phyloP scores from a whole-genome alignment of 2,329 filamentous ascomycete species.

The Chrysosporium queenslandicum region DNA sequence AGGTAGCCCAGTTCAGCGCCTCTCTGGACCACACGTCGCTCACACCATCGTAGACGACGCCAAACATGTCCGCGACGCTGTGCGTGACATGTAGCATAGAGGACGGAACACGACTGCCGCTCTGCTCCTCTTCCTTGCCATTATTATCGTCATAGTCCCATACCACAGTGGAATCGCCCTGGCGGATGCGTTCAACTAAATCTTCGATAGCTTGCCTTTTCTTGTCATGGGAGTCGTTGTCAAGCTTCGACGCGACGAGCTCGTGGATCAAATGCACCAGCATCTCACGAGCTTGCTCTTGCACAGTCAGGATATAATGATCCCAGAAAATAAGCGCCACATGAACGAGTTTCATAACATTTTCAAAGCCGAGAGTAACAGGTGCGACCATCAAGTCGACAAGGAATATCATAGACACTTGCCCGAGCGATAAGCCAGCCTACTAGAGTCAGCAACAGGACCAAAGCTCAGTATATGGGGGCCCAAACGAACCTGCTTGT shows the following conservation, averaged over 20 bases:
- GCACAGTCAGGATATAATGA: slow-evolving; percentile 87
- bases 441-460: slow-evolving; percentile 23
- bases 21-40: slow-evolving; percentile 86
- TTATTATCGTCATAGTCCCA: slow-evolving; percentile 95
- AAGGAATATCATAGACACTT: slow-evolving; percentile 82
- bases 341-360: slow-evolving; percentile 76
- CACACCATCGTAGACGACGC: slow-evolving; percentile 71
- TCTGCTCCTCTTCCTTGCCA: slow-evolving; percentile 60
- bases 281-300: slow-evolving; percentile 96
- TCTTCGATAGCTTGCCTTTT: slow-evolving; percentile 72
- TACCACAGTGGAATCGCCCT: slow-evolving; percentile 71
- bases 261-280: slow-evolving; percentile 95
- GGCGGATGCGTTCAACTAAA: slow-evolving; percentile 75
- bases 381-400: slow-evolving; percentile 95
- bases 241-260: slow-evolving; percentile 67
- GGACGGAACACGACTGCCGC: slow-evolving; percentile 68
- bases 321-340: slow-evolving; percentile 94
- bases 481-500: slow-evolving; percentile 61
- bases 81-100: slow-evolving; percentile 78
- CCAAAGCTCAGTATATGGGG: neutral
- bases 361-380: slow-evolving; percentile 65
- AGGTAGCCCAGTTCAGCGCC: slow-evolving; percentile 90
- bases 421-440: slow-evolving; percentile 80
- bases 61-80: slow-evolving; percentile 76
- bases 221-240: slow-evolving; percentile 58